Percentiles rank a stretch among this genome's conserved stretches.
Evolutionary conservation across 202 grass and related monocot genomes (phyloP).

Genomic region (Carex sylvatica): DNA sequence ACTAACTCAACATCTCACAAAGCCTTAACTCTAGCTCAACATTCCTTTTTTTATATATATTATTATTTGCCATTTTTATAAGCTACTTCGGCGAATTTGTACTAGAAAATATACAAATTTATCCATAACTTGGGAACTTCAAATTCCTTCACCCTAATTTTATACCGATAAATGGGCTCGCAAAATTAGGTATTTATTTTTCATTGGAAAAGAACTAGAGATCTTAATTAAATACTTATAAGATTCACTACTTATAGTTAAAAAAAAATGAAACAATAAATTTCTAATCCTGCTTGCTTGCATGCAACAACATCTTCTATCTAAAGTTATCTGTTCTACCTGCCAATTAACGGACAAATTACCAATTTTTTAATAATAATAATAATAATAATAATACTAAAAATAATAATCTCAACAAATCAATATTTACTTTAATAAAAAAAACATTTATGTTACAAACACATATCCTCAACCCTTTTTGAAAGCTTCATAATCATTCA

Average conservation of each 20-base stretch:
- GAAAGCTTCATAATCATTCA: neutral
- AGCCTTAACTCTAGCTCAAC: too few relatives aligned
- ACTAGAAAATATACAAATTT: neutral
- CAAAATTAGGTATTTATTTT: constrained; percentile 2
- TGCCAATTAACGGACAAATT: neutral
- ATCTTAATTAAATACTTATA: neutral
- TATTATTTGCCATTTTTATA: neutral
- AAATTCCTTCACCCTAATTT: neutral
- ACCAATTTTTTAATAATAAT: neutral
- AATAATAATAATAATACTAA: neutral
- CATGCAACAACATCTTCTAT: neutral
- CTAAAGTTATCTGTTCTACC: neutral
- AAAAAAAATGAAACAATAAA: neutral
- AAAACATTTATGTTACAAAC: neutral
- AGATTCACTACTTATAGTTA: constrained; percentile 6
- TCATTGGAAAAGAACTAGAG: neutral
- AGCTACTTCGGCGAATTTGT: neutral
- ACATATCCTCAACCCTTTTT: neutral
- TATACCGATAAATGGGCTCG: neutral
- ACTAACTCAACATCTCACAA: too few relatives aligned
- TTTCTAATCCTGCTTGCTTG: neutral
- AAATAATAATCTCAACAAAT: neutral
- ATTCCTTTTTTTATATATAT: neutral
- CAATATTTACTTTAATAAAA: neutral
- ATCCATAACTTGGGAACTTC: neutral